Percentiles rank a stretch among this genome's conserved stretches.
These are phyloP conservation scores for Gracilaria gracilis DNA, from an alignment of 23 red algal genomes.

Conservation along the genomic window DNA sequence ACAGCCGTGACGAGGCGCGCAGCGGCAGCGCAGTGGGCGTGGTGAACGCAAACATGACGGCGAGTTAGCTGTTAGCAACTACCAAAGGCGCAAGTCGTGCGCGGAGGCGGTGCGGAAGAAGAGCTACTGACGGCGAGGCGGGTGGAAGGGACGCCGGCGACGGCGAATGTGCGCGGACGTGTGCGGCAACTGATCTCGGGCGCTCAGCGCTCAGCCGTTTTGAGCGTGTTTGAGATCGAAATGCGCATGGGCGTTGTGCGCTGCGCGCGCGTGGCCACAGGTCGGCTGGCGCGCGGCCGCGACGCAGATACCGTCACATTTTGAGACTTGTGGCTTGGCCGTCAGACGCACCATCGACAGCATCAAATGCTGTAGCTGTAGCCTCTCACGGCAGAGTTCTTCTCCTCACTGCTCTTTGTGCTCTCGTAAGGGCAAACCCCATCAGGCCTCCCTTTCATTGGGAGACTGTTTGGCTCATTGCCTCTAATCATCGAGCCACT, in stretches of 20 bases:
- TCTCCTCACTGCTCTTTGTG: no score
- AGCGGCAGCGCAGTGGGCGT: constrained; percentile 9
- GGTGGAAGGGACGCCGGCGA: not conserved
- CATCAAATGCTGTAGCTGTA: no score
- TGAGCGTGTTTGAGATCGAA: constrained; percentile 22
- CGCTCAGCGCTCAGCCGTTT: not conserved
- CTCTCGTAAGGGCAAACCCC: no score
- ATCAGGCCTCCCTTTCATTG: no score
- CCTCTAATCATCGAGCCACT: no score
- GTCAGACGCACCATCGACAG: no score
- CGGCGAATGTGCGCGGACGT: not conserved
- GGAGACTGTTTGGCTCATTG: no score
- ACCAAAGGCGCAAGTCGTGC: not conserved
- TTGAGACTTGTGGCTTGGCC: constrained; percentile 2
- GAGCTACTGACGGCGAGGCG: not conserved
- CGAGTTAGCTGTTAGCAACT: constrained; percentile 10
- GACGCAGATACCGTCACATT: constrained; percentile 4
- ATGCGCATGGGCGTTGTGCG: not conserved
- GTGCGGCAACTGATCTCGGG: constrained; percentile 3
- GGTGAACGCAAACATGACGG: constrained; percentile 49
- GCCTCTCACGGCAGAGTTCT: no score
- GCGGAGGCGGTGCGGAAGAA: not conserved
- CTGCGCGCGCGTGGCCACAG: constrained; percentile 14
- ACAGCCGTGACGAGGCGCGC: not conserved
- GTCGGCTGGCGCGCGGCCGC: not conserved